Percentiles rank a stretch among this genome's conserved stretches.
phyloP scores from a whole-genome alignment of 2,329 filamentous ascomycete species.

The Trichoderma oligosporum region DNA sequence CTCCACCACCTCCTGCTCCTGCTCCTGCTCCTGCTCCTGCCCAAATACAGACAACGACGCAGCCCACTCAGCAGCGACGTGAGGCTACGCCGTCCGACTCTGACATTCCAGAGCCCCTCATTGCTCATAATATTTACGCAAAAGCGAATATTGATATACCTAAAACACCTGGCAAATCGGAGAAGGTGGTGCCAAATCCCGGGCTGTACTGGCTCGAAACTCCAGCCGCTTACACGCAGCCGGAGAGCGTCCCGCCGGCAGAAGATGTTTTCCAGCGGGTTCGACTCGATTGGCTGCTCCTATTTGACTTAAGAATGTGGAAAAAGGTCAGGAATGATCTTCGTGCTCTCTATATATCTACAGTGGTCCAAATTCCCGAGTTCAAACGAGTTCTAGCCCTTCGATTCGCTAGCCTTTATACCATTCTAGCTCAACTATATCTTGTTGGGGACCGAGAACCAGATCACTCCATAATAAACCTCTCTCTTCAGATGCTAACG shows the following conservation, averaged over 20 bases:
- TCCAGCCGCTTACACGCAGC: slow-evolving; percentile 63
- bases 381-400: slow-evolving; percentile 93
- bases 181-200: slow-evolving; percentile 54
- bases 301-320: slow-evolving; percentile 95
- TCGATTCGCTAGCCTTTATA: slow-evolving; percentile 93
- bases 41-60: not conserved
- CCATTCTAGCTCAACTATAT: slow-evolving; percentile 87
- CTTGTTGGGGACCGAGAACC: slow-evolving; percentile 94
- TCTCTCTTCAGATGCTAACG: slow-evolving; percentile 93
- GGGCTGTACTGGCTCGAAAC: slow-evolving; percentile 84
- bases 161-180: slow-evolving; percentile 66
- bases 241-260: slow-evolving; percentile 61
- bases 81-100: slow-evolving; percentile 69
- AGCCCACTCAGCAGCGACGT: slow-evolving; percentile 46
- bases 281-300: slow-evolving; percentile 86
- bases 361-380: slow-evolving; percentile 88
- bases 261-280: slow-evolving; percentile 89
- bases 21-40: slow-evolving; percentile 30
- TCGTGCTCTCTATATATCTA: slow-evolving; percentile 91
- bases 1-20: slow-evolving; percentile 57
- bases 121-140: slow-evolving; percentile 57
- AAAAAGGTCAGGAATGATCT: slow-evolving; percentile 90
- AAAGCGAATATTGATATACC: slow-evolving; percentile 72
- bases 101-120: slow-evolving; percentile 62
- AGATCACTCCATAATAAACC: slow-evolving; percentile 96